These are phyloP conservation scores for Myriosclerotinia scirpicola DNA, from an alignment of 2,329 filamentous ascomycete genomes.

Conservation along the genomic window DNA sequence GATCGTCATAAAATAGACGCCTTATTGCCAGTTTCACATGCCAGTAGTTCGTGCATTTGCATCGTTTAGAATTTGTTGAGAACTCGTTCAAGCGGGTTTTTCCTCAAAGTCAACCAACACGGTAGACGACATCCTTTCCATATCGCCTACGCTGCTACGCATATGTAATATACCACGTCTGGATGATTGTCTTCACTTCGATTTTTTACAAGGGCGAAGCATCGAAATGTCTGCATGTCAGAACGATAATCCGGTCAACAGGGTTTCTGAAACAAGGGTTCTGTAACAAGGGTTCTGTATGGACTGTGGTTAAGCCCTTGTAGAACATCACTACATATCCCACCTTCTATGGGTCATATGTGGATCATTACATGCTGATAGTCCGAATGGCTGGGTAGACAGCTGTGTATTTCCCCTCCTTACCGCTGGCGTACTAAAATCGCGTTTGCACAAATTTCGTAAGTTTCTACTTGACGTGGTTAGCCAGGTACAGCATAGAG, in stretches of 20 bases:
- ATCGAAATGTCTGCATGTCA: neutral
- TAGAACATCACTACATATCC: neutral
- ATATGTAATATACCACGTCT: conserved; percentile 6
- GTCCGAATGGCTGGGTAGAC: neutral
- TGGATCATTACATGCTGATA: neutral
- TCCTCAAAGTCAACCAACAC: neutral
- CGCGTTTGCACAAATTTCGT: neutral
- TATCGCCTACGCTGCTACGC: neutral
- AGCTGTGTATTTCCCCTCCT: no score
- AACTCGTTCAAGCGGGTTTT: conserved; percentile 3
- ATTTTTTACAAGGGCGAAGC: neutral
- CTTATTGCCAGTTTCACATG: neutral
- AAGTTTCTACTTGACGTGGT: neutral
- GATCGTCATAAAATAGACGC: neutral
- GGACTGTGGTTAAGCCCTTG: neutral
- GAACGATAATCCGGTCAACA: neutral
- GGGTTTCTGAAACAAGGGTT: neutral
- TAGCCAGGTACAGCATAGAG: neutral
- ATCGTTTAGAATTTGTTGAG: conserved; percentile 19
- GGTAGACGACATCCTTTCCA: neutral
- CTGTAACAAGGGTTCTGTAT: neutral
- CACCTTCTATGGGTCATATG: neutral
- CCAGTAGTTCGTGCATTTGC: neutral
- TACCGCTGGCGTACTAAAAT: neutral
- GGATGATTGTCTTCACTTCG: neutral